Percentiles rank a stretch among this genome's conserved stretches.
These are phyloP conservation scores for Eucalyptus cloeziana DNA, from an alignment of 345 rosid species.

Conservation along the genomic window DNA sequence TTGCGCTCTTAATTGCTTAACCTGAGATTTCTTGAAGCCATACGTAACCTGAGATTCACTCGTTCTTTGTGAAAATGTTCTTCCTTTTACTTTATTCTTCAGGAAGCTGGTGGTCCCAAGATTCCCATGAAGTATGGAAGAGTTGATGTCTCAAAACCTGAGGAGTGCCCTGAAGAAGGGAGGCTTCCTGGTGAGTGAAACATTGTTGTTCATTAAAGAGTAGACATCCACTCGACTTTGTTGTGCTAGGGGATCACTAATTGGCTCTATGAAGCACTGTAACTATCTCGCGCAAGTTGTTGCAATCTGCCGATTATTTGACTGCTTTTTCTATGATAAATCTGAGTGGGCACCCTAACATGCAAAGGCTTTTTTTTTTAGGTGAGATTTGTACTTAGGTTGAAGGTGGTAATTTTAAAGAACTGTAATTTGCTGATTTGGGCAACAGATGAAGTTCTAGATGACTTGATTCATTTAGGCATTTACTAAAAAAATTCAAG, in stretches of 20 bases:
- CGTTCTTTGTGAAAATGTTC: background rate
- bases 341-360: background rate
- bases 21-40: background rate
- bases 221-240: background rate
- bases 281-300: background rate
- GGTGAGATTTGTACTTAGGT: background rate
- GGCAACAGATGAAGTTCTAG: background rate
- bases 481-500: background rate
- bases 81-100: background rate
- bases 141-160: constrained; percentile 65
- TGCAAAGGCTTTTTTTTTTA: background rate
- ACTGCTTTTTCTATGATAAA: background rate
- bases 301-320: background rate
- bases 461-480: background rate
- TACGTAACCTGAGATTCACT: background rate
- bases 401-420: background rate
- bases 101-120: constrained; percentile 96
- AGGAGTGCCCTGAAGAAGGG: constrained; percentile 93
- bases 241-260: background rate
- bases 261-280: background rate
- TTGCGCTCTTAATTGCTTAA: background rate
- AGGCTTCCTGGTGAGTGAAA: constrained; percentile 84
- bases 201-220: background rate
- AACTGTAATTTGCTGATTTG: background rate
- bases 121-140: constrained; percentile 94